Evolutionary conservation across 2,329 filamentous ascomycete species (phyloP), one percentile per base, ranked within the genome.

Genomic region (Colletotrichum echinochloae): DNA sequence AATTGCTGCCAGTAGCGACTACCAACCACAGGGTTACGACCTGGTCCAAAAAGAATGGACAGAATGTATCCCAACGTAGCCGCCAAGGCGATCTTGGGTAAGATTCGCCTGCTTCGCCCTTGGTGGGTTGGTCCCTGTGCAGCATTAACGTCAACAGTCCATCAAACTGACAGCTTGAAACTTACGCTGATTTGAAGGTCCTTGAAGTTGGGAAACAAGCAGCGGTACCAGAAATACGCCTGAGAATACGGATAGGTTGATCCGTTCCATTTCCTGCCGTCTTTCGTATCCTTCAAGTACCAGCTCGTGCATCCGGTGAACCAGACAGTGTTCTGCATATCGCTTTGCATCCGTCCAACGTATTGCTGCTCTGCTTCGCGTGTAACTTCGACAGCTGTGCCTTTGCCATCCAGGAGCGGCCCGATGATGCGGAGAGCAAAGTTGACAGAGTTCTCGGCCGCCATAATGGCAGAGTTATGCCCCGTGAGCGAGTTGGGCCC

Each of bases 401-500:
- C 77, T 1, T 78, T 70, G 0, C 79, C 78, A 2, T 81, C 75
- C 1, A 84, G 76, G 4, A 83, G 65, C 0, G 86, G 85, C 74
- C 83, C 84, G 73, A 91, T 85, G 72, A 91, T 83, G 0, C 87
- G 87, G 12, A 92, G 76, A 0, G 86, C 84, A 76, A 87, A 90
- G 70, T 89, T 87, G 73, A 90, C 81, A 75, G 85, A 85, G 75
- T 91, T 91, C 74, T 92, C 90, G 5, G 83, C 82, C 0, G 88
- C 86, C 74, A 91, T 83, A 55, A 91, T 84, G 12, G 89, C 86
- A 16, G 85, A 88, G 0, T 83, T 87, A 76, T 92, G 89, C 0
- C 90, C 90, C 0, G 89, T 91, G 0, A 82, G 83, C 0, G 88
- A 86, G 75, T 92, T 92, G 0, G 90, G 90, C 18, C 90, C 81